Base-by-base conservation (phyloP, 139 green algal species). In the Micractinium sp. region DNA sequence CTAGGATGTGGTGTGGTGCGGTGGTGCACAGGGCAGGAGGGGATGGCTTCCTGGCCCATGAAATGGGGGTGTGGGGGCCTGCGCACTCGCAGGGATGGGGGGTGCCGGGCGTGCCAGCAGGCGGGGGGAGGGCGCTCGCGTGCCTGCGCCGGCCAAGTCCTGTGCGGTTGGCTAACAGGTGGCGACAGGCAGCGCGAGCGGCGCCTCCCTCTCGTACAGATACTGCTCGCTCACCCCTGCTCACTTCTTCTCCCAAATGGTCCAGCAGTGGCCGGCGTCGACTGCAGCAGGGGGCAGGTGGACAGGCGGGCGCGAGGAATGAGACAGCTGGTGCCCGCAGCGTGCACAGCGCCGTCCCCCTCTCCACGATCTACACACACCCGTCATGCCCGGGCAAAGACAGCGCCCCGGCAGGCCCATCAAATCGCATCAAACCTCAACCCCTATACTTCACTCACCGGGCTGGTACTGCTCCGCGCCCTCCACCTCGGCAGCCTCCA, bases 191-290 rank as follows among this genome's bases (percentile, higher is more conserved):
- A 56, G 47, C 47, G 47, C 47, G 47, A 56, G 47, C 47, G 47
- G 47, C 9, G 7, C 47, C 47, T 56, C 47, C 47, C 47, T 9
- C 47, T 56, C 47, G 7, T 56, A 56, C 47, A 56, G 47, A n/a
- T 56, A 9, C 47, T 56, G 47, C 47, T 56, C 9, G 47, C 47
- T 56, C 47, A n/a, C 47, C 9, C 47, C 31, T n/a, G 25, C 71
- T 76, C 82, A 87, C 69, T 82, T 38, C 41, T 82, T 82, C 39
- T 81, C 76, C 89, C 89, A 92, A 3, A 92, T n/a, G 41, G 89
- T 86, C 89, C 89, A 92, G 63, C 76, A 84, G 81, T 90, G 73
- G 20, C 89, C 89, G 35, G 85, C 81, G 69, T 92, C 89, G 23
- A 82, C 85, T 88, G 85, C 85, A 82, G 53, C 63, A 71, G 3